Conservation (phyloP, 805 yeast genomes). For the Jamesozyma gamospora region DNA sequence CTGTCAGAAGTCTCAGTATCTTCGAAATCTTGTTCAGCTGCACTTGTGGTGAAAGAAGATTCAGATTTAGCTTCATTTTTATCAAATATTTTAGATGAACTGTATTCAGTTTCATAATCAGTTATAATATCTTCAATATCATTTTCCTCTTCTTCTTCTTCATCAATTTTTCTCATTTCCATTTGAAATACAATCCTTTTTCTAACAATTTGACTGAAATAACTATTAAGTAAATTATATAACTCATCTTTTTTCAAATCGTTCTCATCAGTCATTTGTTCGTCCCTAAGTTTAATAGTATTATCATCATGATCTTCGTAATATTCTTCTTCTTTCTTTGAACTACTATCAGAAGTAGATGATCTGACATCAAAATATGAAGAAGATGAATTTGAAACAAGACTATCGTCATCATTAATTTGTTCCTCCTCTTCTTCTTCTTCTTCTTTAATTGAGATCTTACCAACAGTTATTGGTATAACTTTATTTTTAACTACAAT, state of each 20-base stretch:
- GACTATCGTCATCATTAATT: constrained; percentile 6
- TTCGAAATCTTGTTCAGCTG: constrained; percentile 1
- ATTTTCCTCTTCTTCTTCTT: constrained; percentile 9
- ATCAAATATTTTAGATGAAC: constrained; percentile 1
- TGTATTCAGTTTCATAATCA: constrained; percentile 4
- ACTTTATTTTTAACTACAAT: constrained; percentile 29
- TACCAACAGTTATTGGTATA: constrained; percentile 25
- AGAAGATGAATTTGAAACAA: not conserved
- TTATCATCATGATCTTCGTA: too few relatives aligned
- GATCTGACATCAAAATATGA: constrained; percentile 6
- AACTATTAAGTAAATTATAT: constrained; percentile 12
- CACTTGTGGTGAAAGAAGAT: not conserved
- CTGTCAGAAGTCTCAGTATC: constrained; percentile 1
- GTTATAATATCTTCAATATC: not conserved
- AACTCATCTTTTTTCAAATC: too few relatives aligned
- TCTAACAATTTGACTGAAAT: constrained; percentile 19
- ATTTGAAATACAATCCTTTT: constrained; percentile 22
- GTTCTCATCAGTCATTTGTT: too few relatives aligned
- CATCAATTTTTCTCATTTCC: constrained; percentile 19
- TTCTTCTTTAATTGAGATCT: constrained; percentile 22
- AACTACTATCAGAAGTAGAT: constrained; percentile 8
- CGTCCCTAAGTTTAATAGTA: too few relatives aligned
- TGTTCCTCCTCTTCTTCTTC: constrained; percentile 15
- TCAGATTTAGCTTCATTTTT: constrained; percentile 2
- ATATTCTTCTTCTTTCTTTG: constrained; percentile 8